A percentile compares a stretch with the other conserved stretches of the same genome.
Conservation (phyloP, 495 filamentous ascomycete genomes). For the Penicillium paradoxum region DNA sequence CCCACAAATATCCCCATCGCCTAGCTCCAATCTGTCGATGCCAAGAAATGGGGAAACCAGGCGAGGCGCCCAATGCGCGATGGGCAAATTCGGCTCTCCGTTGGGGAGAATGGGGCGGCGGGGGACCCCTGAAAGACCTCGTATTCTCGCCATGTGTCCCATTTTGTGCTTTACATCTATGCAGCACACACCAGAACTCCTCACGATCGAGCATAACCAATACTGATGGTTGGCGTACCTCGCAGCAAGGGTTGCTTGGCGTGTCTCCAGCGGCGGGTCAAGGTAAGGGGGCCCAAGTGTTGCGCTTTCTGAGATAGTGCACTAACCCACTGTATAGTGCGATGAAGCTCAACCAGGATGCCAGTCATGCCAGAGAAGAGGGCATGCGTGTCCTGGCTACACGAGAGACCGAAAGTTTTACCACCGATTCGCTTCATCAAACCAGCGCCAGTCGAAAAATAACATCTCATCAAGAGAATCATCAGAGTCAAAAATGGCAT, state of each 20-base stretch:
- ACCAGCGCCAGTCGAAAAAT: background rate
- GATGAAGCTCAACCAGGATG: slow-evolving; percentile 30
- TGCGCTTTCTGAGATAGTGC: background rate
- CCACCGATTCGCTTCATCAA: slow-evolving; percentile 1
- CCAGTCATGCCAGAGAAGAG: slow-evolving; percentile 24
- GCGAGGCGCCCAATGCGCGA: background rate
- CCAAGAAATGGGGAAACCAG: background rate
- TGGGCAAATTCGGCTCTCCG: background rate
- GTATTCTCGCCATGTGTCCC: slow-evolving; percentile 2
- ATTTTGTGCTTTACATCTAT: background rate
- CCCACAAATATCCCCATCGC: background rate
- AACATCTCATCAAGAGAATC: background rate
- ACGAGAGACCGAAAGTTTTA: slow-evolving; percentile 20
- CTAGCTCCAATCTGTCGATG: background rate
- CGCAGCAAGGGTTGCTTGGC: slow-evolving; percentile 33
- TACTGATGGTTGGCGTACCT: slow-evolving; percentile 38
- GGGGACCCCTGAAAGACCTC: background rate
- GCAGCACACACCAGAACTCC: background rate
- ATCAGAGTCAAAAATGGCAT: background rate
- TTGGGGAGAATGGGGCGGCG: background rate
- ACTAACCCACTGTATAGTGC: slow-evolving; percentile 18
- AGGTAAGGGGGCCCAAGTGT: slow-evolving; percentile 10
- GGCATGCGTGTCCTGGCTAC: slow-evolving; percentile 30
- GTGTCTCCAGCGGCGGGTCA: slow-evolving; percentile 34
- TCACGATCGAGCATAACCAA: background rate